A percentile compares a stretch with the other conserved stretches of the same genome.
phyloP scores from a whole-genome alignment of 108 stramenopile genomes.

The Ochromonas danica region DNA sequence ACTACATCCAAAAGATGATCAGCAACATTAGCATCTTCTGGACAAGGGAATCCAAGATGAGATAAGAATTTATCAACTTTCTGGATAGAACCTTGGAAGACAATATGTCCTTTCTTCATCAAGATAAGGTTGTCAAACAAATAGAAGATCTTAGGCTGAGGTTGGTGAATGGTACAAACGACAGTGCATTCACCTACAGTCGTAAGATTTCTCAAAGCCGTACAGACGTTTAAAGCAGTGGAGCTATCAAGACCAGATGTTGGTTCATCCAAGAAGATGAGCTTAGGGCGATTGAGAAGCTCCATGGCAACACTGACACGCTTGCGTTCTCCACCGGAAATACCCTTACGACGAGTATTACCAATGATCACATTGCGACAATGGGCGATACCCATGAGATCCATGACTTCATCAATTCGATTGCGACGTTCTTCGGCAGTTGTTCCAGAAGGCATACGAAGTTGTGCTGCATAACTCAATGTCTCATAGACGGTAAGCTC shows the following conservation, averaged over 20 bases:
- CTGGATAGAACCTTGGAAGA: constrained; percentile 11
- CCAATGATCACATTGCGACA: constrained; percentile 34
- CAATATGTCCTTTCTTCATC: not conserved
- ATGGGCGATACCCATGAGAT: constrained; percentile 31
- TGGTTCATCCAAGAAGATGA: constrained; percentile 50
- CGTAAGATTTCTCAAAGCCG: not conserved
- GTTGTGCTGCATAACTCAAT: constrained; percentile 2
- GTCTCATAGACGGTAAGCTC: constrained; percentile 35
- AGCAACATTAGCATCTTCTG: not conserved
- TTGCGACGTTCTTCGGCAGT: not conserved
- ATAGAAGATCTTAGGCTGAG: constrained; percentile 8
- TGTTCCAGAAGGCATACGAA: not conserved
- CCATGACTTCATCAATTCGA: constrained; percentile 18
- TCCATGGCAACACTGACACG: constrained; percentile 32
- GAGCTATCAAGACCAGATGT: constrained; percentile 41
- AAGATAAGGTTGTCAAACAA: constrained; percentile 33
- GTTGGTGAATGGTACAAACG: constrained; percentile 40
- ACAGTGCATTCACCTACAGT: not conserved
- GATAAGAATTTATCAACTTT: not conserved
- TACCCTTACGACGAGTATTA: constrained; percentile 37
- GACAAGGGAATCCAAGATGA: not conserved
- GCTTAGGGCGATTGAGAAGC: constrained; percentile 31
- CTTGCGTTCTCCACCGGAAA: constrained; percentile 45
- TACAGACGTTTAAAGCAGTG: not conserved
- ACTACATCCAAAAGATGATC: constrained; percentile 29